Base-by-base conservation (phyloP, 768 basidiomycete genomes). In the Termitomyces sp. region DNA sequence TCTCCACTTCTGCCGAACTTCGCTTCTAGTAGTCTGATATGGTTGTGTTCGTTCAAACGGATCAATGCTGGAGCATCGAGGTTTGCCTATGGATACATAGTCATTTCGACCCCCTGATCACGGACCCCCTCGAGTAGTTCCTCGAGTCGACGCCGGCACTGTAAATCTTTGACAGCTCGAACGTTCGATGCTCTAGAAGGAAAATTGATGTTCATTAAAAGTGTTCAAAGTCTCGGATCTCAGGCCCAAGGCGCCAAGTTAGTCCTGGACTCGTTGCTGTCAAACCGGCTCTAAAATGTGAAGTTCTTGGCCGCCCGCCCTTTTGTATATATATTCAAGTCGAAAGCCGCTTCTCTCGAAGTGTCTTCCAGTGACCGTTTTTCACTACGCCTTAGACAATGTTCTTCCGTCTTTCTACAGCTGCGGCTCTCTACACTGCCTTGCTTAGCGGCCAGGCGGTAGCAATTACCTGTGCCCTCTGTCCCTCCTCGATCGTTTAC, bases 401-500 rank as follows among this genome's bases (percentile, higher is more conserved):
- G 64, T 16, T 48, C 32, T 61, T 61, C 40, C 57, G 57, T 20
- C 8, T 57, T n/a, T 59, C 58, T 8, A 2, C 45, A 38, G 20
- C 44, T 28, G 35, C 38, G 20, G 38, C 35, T 44, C 49, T 65
- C 6, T 53, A 53, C 48, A 32, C 62, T 44, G 36, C 55, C 15
- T 49, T 61, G 48, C 24, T 56, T 35, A 42, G 33, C 22, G 15
- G 51, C 2, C 56, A 52, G 46, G 50, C 49, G 28, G 52, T 36
- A 2, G 64, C 64, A 20, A 52, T 65, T 12, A 42, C 22, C 58
- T 65, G 64, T 42, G 64, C 58, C 1, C 22, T 60, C 40, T 65
- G 64, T 58, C 61, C 61, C 24, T 28, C 61, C 22, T 49, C 64
- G 6, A 62, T 65, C 39, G 45, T 58, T 28, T 65, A 59, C 35